Conservation (phyloP, 2,329 filamentous ascomycete species). For the Microsporum canis region DNA sequence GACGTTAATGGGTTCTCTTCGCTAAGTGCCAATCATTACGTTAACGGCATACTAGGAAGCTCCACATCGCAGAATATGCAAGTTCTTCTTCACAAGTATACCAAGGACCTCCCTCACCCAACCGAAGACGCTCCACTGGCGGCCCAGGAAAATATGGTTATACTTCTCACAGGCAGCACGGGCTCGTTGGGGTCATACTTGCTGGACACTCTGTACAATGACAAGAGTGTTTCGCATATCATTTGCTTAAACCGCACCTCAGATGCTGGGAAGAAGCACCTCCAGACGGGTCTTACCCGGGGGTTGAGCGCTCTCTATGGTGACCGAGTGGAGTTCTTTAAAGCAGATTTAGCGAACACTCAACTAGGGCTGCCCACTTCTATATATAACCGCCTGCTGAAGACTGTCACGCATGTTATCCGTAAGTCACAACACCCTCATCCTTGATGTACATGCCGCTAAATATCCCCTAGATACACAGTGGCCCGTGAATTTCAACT, state of each 20-base stretch:
- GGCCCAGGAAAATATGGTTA: no score
- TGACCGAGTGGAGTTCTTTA: not conserved
- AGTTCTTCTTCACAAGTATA: no score
- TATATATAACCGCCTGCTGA: not conserved
- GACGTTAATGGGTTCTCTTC: no score
- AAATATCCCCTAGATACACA: not conserved
- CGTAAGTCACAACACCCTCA: not conserved
- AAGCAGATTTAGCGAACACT: not conserved
- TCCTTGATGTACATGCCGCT: not conserved
- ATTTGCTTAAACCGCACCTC: not conserved
- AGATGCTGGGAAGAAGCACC: not conserved
- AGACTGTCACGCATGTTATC: not conserved
- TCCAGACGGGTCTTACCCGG: not conserved
- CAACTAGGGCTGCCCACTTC: not conserved
- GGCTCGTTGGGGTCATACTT: conserved; percentile 3
- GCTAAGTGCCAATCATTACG: no score
- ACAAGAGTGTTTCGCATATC: not conserved
- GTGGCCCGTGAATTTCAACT: conserved; percentile 29
- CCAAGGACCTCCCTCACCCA: no score
- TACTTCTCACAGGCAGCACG: conserved; percentile 1
- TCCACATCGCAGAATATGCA: no score
- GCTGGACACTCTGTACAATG: not conserved
- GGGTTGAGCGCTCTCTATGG: not conserved
- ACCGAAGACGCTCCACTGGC: no score
- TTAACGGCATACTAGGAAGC: no score